Conservation (phyloP, 805 yeast species). For the Candida easanensis region DNA sequence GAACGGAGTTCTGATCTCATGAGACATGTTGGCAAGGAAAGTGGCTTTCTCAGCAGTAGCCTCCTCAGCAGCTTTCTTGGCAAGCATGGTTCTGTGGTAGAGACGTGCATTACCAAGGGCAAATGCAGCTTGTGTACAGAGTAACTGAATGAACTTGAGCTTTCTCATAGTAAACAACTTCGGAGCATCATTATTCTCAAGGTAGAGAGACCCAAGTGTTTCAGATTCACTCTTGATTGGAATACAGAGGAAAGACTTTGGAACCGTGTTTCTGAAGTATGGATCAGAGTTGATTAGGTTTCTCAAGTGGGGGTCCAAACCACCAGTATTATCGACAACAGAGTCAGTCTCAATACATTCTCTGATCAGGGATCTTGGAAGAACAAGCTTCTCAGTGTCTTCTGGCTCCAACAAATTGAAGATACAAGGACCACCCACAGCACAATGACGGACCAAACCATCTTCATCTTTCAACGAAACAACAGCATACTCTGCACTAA, state of each 20-base stretch:
- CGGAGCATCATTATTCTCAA: conserved; percentile 33
- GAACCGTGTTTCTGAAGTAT: conserved; percentile 36
- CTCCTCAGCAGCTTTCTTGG: conserved; percentile 87
- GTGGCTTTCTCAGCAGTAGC: conserved; percentile 86
- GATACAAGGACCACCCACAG: conserved; percentile 30
- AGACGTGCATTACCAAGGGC: conserved; percentile 46
- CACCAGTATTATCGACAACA: conserved; percentile 36
- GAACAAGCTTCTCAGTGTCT: background rate
- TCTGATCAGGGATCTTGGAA: conserved; percentile 40
- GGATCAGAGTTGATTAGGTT: conserved; percentile 35
- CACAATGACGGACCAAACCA: conserved; percentile 29
- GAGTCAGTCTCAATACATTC: conserved; percentile 38
- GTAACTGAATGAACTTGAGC: conserved; percentile 38
- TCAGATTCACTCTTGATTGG: conserved; percentile 43
- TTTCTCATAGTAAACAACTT: conserved; percentile 33
- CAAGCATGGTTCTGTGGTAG: conserved; percentile 49
- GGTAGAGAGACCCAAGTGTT: conserved; percentile 44
- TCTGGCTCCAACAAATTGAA: conserved; percentile 34
- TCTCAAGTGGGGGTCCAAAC: conserved; percentile 31
- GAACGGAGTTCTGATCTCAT: conserved; percentile 86
- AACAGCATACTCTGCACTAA: conserved; percentile 37
- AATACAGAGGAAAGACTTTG: conserved; percentile 39
- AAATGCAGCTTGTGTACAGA: conserved; percentile 52
- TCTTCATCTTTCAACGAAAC: conserved; percentile 31
- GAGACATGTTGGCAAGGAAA: conserved; percentile 82